Percentiles rank a stretch among this genome's conserved stretches.
These are phyloP conservation scores for Dalbergia cultrata DNA, from an alignment of 306 rosid genomes.

Conservation along the genomic window DNA sequence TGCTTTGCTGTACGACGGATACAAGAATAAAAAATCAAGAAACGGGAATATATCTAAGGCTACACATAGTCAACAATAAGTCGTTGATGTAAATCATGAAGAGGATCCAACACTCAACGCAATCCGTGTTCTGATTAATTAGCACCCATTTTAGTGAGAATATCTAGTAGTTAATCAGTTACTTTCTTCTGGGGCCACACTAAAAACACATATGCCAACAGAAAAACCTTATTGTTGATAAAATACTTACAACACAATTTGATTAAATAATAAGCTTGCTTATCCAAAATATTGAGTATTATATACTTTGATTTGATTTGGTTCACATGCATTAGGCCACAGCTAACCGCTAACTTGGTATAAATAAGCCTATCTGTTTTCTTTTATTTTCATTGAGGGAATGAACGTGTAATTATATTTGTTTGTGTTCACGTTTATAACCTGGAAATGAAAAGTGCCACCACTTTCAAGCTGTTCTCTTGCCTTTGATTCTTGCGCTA, in stretches of 20 bases:
- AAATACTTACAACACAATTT: not conserved
- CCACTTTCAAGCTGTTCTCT: not conserved
- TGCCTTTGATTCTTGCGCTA: not conserved
- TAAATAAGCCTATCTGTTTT: not conserved
- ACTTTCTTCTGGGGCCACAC: not conserved
- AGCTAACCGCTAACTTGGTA: not conserved
- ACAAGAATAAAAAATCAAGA: not conserved
- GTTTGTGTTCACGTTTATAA: constrained; percentile 1
- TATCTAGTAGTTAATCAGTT: not conserved
- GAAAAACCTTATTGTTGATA: not conserved
- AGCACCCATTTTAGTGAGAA: not conserved
- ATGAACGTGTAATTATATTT: not conserved
- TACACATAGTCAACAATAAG: not conserved
- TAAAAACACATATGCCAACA: not conserved
- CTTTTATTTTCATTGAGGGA: not conserved
- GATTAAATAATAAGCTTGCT: not conserved
- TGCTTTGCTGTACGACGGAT: not conserved
- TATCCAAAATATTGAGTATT: not conserved
- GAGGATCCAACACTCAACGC: not conserved
- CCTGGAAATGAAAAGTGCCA: not conserved
- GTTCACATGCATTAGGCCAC: not conserved
- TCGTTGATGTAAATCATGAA: not conserved
- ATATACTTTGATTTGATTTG: not conserved
- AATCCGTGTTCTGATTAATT: not conserved
- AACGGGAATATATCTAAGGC: not conserved